Percentiles rank a stretch among this genome's conserved stretches.
phyloP scores from a whole-genome alignment of 2,329 filamentous ascomycete genomes.

The Neonectria coccinea region DNA sequence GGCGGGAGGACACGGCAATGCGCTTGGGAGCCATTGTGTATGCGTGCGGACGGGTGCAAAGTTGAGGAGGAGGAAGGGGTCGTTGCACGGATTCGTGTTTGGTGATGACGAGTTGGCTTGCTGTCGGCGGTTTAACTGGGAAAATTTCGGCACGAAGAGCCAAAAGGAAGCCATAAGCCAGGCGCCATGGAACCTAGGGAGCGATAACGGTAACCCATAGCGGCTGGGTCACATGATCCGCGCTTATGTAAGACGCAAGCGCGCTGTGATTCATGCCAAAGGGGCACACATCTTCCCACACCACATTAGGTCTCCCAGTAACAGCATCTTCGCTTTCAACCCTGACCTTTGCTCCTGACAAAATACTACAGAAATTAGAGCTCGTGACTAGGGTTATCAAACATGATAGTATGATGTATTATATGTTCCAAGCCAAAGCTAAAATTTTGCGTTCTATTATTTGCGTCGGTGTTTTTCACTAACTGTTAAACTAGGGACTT shows the following conservation, averaged over 20 bases:
- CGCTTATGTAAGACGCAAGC: slow-evolving; percentile 10
- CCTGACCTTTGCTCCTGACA: too few relatives aligned
- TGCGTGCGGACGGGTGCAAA: background rate
- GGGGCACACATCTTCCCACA: too few relatives aligned
- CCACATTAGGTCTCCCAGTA: too few relatives aligned
- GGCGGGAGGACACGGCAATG: slow-evolving; percentile 60
- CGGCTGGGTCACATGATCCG: slow-evolving; percentile 45
- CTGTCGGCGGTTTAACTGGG: slow-evolving; percentile 28
- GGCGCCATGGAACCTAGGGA: slow-evolving; percentile 28
- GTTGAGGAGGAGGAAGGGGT: background rate
- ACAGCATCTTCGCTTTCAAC: too few relatives aligned
- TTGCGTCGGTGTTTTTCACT: too few relatives aligned
- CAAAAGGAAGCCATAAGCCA: background rate
- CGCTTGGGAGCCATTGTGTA: slow-evolving; percentile 73
- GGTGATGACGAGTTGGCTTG: slow-evolving; percentile 20
- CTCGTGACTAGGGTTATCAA: too few relatives aligned
- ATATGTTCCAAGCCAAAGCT: too few relatives aligned
- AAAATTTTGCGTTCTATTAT: too few relatives aligned
- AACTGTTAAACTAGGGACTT: too few relatives aligned
- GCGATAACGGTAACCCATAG: slow-evolving; percentile 30
- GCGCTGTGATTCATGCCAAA: background rate
- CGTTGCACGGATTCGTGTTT: slow-evolving; percentile 4
- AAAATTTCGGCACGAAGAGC: slow-evolving; percentile 39
- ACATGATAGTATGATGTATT: too few relatives aligned
- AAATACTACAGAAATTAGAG: too few relatives aligned